Evolutionary conservation across 768 basidiomycete genomes (phyloP), one percentile per base, ranked within the genome.

Genomic region (Leccinum arenicola): DNA sequence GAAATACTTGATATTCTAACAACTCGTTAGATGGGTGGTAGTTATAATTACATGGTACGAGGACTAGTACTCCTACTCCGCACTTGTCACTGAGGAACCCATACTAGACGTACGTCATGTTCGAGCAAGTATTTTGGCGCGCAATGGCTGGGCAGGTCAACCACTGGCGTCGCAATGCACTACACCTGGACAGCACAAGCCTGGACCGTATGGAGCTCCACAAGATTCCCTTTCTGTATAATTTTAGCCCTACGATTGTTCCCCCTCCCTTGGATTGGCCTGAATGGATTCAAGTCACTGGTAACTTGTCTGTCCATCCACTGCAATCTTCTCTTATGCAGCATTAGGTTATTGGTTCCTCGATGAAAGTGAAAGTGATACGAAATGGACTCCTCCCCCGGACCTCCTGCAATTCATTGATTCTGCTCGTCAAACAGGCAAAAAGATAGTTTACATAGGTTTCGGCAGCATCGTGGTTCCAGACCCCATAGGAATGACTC

Each of bases 241-340:
- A 98, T 73, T 98, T 98, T 71, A 95, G 93, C 67, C 92, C 95
- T 1, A 80, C 84, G 31, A 81, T 93, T 50, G 93, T 98, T 14
- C 95, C 95, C 7, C 93, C 89, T 27, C 96, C 96, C 3, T 75
- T 98, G 56, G 96, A 99, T 72, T 99, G 97, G 97, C 93, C 95
- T 4, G 96, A 99, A 73, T 98, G 95, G 94, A 98, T 98, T 62
- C 88, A 91, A 45, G 84, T 95, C 1, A 94, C 94, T 61, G 93
- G 92, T 90, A 65, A 58, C 69, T 54, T 50, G 15, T 52, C 55
- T 73, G 61, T 27, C 17, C 17, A 56, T 15, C 27, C 15, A 27
- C 43, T 48, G 11, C 19, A 52, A 25, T 14, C 55, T 48, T 45
- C 56, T 63, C 62, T 62, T 35, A 69, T 14, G 5, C 31, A 21